Conservation (phyloP, 2,329 filamentous ascomycete species). For the Fusarium miscanthi region DNA sequence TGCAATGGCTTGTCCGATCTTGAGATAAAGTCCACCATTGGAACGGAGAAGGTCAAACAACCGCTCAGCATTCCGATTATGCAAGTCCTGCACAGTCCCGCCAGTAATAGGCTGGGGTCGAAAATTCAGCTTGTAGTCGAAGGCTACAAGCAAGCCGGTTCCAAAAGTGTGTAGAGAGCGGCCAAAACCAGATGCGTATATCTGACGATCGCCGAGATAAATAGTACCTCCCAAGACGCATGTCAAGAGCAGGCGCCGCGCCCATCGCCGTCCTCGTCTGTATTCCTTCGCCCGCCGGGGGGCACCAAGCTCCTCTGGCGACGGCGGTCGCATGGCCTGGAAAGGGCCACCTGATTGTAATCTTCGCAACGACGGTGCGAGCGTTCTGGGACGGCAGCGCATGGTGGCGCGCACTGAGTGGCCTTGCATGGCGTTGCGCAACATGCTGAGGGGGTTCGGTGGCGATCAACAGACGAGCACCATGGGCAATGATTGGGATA, state of each 20-base stretch:
- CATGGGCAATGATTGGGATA: constrained; percentile 18
- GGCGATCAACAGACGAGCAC: constrained; percentile 10
- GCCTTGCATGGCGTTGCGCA: constrained; percentile 45
- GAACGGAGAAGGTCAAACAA: constrained; percentile 82
- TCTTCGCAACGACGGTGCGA: constrained; percentile 51
- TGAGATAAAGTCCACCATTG: constrained; percentile 95
- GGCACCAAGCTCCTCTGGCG: constrained; percentile 80
- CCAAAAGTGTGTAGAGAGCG: constrained; percentile 86
- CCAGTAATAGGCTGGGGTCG: constrained; percentile 79
- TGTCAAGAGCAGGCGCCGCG: constrained; percentile 75
- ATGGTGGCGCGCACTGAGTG: constrained; percentile 40
- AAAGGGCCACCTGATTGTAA: constrained; percentile 58
- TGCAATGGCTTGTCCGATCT: constrained; percentile 97
- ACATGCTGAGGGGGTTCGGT: constrained; percentile 43
- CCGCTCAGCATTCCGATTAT: constrained; percentile 84
- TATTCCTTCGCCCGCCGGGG: constrained; percentile 78
- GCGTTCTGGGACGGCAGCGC: constrained; percentile 57
- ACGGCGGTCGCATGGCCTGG: constrained; percentile 77
- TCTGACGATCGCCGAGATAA: constrained; percentile 76
- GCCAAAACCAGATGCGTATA: constrained; percentile 82
- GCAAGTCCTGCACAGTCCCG: constrained; percentile 79
- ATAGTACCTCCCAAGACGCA: constrained; percentile 68
- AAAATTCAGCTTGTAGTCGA: constrained; percentile 98
- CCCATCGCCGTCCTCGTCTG: constrained; percentile 76
- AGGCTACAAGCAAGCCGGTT: constrained; percentile 80